Conservation (phyloP, 139 green algal genomes). For the Tetratostichococcus sp. region DNA sequence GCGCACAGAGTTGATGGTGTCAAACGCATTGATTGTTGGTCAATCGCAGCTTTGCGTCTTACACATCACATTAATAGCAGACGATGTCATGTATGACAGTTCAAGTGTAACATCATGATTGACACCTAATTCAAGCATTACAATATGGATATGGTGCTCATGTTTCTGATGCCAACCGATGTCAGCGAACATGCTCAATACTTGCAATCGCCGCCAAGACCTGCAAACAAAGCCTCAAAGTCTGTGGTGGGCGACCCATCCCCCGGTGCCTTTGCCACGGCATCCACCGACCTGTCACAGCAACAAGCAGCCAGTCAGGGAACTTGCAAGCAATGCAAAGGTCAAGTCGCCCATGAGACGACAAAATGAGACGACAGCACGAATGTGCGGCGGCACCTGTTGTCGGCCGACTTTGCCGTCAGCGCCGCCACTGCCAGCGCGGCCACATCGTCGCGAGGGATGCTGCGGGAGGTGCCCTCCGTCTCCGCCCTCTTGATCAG, state of each 20-base stretch:
- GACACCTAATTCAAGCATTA: no score
- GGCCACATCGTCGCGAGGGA: conserved; percentile 78
- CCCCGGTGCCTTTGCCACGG: conserved; percentile 29
- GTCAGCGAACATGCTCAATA: no score
- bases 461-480: conserved; percentile 22
- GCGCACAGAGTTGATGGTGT: no score
- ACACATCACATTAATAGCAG: no score
- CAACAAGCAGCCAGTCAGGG: not conserved
- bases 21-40: no score
- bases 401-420: not conserved
- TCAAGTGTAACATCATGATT: no score
- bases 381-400: no score
- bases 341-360: not conserved
- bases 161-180: no score
- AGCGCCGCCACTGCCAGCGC: conserved; percentile 48
- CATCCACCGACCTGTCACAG: conserved; percentile 26
- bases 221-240: conserved; percentile 32
- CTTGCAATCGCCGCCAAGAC: not conserved
- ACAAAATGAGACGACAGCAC: no score
- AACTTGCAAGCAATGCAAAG: not conserved
- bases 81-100: no score
- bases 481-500: conserved; percentile 36
- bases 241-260: conserved; percentile 41
- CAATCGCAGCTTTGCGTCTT: no score
- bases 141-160: no score